Conservation (phyloP, 441 rosid genomes). For the Isatis lusitanica region DNA sequence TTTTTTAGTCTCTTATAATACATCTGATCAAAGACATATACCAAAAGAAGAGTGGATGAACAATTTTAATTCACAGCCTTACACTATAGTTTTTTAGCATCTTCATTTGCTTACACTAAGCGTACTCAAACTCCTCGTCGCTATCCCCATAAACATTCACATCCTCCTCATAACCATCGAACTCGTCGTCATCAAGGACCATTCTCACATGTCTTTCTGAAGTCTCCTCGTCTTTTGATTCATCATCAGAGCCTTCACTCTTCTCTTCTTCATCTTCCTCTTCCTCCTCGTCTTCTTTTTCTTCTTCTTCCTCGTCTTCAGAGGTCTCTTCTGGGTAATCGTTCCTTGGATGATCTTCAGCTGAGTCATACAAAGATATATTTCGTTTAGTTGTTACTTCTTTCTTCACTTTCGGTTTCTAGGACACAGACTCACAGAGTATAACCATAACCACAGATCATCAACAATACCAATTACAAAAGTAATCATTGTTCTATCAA, state of each 20-base stretch:
- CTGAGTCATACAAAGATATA: slow-evolving; percentile 41
- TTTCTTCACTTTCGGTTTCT: too few species aligned
- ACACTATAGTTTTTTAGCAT: background rate
- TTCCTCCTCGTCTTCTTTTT: slow-evolving; percentile 31
- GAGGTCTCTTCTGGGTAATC: slow-evolving; percentile 84
- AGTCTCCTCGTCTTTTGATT: slow-evolving; percentile 36
- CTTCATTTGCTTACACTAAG: background rate
- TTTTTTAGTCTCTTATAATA: background rate
- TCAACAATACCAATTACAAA: background rate
- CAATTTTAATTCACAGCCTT: slow-evolving; percentile 17
- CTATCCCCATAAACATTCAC: slow-evolving; percentile 29
- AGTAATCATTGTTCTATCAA: background rate
- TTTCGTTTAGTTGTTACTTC: background rate
- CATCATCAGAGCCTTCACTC: slow-evolving; percentile 34
- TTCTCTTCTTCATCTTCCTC: slow-evolving; percentile 42
- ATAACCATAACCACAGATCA: too few species aligned
- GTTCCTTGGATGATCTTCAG: slow-evolving; percentile 76
- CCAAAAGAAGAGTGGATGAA: background rate
- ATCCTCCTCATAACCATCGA: slow-evolving; percentile 34
- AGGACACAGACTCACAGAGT: too few species aligned
- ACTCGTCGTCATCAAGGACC: slow-evolving; percentile 33
- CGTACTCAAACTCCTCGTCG: slow-evolving; percentile 38
- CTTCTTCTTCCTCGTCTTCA: slow-evolving; percentile 41
- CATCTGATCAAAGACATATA: background rate
- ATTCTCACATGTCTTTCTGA: slow-evolving; percentile 20